These are phyloP conservation scores for Lentinula sp. DNA, from an alignment of 768 basidiomycete genomes.

Conservation along the genomic window DNA sequence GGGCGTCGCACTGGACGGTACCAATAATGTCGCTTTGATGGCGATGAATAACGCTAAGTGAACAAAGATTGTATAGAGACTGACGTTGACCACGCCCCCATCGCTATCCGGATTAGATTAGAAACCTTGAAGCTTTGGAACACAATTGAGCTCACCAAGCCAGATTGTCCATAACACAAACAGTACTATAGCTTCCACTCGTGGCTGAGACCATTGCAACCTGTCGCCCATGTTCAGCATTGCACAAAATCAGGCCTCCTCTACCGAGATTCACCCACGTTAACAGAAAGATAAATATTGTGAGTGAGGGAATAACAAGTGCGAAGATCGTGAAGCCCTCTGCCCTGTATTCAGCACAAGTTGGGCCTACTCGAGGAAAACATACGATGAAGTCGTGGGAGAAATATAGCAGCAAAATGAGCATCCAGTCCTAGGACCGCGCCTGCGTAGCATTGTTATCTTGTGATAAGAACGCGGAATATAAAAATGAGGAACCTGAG, in stretches of 20 bases:
- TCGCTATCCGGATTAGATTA: conserved; percentile 33
- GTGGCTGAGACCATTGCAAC: conserved; percentile 64
- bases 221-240: conserved; percentile 26
- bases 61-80: conserved; percentile 13
- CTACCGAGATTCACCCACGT: conserved; percentile 32
- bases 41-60: neutral
- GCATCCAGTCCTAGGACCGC: conserved; percentile 64
- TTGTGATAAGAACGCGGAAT: neutral
- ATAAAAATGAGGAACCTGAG: conserved; percentile 24
- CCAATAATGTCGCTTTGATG: conserved; percentile 63
- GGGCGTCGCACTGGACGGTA: conserved; percentile 47
- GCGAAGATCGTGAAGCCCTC: conserved; percentile 70
- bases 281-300: conserved; percentile 56
- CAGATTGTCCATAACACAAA: conserved; percentile 58
- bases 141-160: conserved; percentile 45
- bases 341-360: conserved; percentile 18
- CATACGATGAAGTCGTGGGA: conserved; percentile 61
- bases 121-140: neutral
- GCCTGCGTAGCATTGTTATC: conserved; percentile 18
- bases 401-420: conserved; percentile 62
- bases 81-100: conserved; percentile 73
- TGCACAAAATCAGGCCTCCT: neutral
- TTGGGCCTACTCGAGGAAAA: conserved; percentile 6
- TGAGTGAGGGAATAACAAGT: conserved; percentile 57
- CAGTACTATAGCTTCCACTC: conserved; percentile 48